phyloP scores from a whole-genome alignment of 225 moss, liverwort and hornwort genomes.

The Bryoerythrophyllum caledonicum region DNA sequence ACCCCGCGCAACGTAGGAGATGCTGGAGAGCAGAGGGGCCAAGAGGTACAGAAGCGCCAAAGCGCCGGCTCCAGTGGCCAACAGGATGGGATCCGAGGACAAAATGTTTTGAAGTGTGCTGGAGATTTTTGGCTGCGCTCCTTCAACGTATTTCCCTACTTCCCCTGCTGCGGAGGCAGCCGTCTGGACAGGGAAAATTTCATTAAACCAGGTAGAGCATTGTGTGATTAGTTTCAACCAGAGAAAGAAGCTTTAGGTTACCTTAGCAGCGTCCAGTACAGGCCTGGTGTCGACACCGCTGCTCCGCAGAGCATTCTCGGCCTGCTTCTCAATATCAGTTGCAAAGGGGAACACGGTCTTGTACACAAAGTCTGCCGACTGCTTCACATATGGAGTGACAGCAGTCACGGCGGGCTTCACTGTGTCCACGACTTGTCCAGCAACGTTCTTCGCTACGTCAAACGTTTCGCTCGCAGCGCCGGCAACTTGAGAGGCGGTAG shows the following conservation, averaged over 20 bases:
- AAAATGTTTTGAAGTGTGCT: conserved; percentile 53
- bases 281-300: conserved; percentile 67
- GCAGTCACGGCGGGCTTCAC: conserved; percentile 72
- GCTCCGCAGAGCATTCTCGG: conserved; percentile 62
- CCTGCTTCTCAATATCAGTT: conserved; percentile 59
- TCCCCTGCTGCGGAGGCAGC: conserved; percentile 65
- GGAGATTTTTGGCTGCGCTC: conserved; percentile 60
- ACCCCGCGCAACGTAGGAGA: conserved; percentile 56
- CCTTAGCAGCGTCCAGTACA: conserved; percentile 67
- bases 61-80: conserved; percentile 72
- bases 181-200: conserved; percentile 6
- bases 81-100: conserved; percentile 66
- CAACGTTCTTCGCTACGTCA: conserved; percentile 38
- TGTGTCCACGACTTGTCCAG: conserved; percentile 56
- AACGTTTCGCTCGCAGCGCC: conserved; percentile 44
- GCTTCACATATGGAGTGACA: conserved; percentile 58
- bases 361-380: conserved; percentile 51
- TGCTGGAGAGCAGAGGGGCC: conserved; percentile 52
- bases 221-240: background rate
- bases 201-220: background rate
- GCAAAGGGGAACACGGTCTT: conserved; percentile 62
- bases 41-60: conserved; percentile 62
- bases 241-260: background rate
- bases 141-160: conserved; percentile 57
- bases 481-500: conserved; percentile 38